Evolutionary conservation across 139 green algal species (phyloP).

Genomic region (Axilococcus clingmanii): DNA sequence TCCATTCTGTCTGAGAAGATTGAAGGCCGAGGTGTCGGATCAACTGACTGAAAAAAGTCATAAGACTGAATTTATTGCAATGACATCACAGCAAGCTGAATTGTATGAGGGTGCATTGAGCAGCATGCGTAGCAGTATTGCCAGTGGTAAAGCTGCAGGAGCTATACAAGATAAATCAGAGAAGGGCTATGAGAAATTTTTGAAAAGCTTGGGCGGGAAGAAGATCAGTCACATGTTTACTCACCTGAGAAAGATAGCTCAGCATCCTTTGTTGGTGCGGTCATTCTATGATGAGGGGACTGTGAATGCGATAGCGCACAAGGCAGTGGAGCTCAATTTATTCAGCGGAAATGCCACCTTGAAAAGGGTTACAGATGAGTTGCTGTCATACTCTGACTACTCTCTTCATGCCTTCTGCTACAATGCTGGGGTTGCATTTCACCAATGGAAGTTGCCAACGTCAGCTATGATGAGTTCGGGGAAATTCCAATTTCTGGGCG

Average conservation of each 20-base stretch:
- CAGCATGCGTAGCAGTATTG: slow-evolving; percentile 16
- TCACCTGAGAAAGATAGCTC: slow-evolving; percentile 85
- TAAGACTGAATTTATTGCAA: slow-evolving; percentile 42
- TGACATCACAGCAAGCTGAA: slow-evolving; percentile 42
- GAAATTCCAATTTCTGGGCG: slow-evolving; percentile 34
- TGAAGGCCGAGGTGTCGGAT: slow-evolving; percentile 81
- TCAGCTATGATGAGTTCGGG: slow-evolving; percentile 17
- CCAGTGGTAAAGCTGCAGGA: slow-evolving; percentile 7
- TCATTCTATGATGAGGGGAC: slow-evolving; percentile 48
- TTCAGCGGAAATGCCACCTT: slow-evolving; percentile 33
- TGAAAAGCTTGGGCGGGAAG: slow-evolving; percentile 36
- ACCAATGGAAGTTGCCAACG: slow-evolving; percentile 5
- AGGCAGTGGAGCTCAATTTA: slow-evolving; percentile 21
- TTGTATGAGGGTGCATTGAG: slow-evolving; percentile 46
- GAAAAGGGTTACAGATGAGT: slow-evolving; percentile 45
- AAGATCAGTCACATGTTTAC: slow-evolving; percentile 84
- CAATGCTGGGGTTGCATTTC: slow-evolving; percentile 22
- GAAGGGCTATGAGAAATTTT: slow-evolving; percentile 8
- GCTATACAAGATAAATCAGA: slow-evolving; percentile 11
- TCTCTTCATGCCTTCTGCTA: slow-evolving; percentile 65
- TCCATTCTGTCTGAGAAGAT: slow-evolving; percentile 81
- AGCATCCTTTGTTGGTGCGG: slow-evolving; percentile 88
- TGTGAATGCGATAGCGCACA: slow-evolving; percentile 50
- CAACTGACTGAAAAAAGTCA: slow-evolving; percentile 72
- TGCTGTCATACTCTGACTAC: slow-evolving; percentile 68